A percentile compares a stretch with the other conserved stretches of the same genome.
phyloP scores from a whole-genome alignment of 2,329 filamentous ascomycete genomes.

The Cytospora paraplurivora region DNA sequence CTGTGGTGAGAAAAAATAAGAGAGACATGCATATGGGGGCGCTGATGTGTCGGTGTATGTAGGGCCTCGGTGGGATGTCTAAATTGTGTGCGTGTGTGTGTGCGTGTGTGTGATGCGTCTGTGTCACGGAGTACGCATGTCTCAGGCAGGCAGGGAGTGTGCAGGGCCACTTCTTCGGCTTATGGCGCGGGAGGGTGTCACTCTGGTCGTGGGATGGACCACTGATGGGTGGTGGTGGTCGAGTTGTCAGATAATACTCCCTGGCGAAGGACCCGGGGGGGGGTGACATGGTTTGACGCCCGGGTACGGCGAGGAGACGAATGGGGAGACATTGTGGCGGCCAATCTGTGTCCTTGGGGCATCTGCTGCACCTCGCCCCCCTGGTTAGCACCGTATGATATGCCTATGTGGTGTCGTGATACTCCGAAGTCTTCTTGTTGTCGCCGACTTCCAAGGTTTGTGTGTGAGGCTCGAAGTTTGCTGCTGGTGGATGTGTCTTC shows the following conservation, averaged over 20 bases:
- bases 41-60: neutral
- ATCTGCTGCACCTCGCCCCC: neutral
- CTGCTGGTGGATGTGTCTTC: neutral
- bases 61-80: neutral
- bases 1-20: neutral
- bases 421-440: too few relatives aligned
- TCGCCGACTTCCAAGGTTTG: too few relatives aligned
- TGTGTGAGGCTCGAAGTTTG: neutral
- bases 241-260: constrained; percentile 17
- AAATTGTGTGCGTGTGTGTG: constrained; percentile 12
- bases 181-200: neutral
- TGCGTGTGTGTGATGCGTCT: constrained; percentile 6
- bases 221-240: constrained; percentile 6
- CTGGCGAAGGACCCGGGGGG: constrained; percentile 9
- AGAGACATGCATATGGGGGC: neutral
- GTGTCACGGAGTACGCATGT: constrained; percentile 19
- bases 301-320: constrained; percentile 19
- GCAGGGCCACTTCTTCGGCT: neutral
- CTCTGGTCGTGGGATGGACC: neutral
- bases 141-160: constrained; percentile 12
- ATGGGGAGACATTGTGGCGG: constrained; percentile 10
- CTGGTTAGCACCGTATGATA: neutral
- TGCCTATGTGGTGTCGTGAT: too few relatives aligned
- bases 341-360: neutral
- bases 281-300: constrained; percentile 20